Base-by-base conservation (phyloP, 371 early-diverging fungal genomes). In the Syncephalastrum sp. region DNA sequence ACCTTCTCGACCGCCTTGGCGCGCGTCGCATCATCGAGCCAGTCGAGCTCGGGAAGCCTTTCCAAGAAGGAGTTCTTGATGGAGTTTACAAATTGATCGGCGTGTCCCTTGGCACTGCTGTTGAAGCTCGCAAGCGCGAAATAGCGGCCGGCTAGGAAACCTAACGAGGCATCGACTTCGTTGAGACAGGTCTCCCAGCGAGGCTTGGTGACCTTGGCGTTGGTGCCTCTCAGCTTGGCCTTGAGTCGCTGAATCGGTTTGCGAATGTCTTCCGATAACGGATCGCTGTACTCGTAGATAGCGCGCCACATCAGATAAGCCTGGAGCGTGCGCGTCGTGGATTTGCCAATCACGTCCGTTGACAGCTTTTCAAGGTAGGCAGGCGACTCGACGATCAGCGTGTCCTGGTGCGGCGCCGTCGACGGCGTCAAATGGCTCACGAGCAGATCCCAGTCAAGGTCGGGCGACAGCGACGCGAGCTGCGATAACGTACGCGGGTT, bases 11-110 rank as follows among this genome's bases (percentile, higher is more conserved):
- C 47, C 1, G 86, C 88, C 3, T 57, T 63, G 13, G 61, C 51
- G 4, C 71, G 61, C 1, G 86, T 86, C 27, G 59, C 53, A 1
- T 63, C 46, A 60, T 86, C 86, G 1, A 87, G 61, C 85, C 85
- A 87, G 19, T 69, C 63, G 1, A 75, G 54, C 5, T 71, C 52
- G 13, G 68, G 42, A 19, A 85, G 68, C 12, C 82, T 54, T 23
- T 64, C 58, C 12, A 70, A 43, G 54, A 83, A 72, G 16, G 73
- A 52, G 2, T 63, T 56, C 7, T 65, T 52, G 25, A 75, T 68
- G 5, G 53, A 50, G 1, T 53, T 54, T 8, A 87, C 70, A 57
- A 83, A 71, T 14, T 60, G 50, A 17, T 56, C 49, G 0, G 57
- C 60, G 17, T 69, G 56, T 10, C 69, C 61, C 7, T 64, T 65